Percentiles rank a stretch among this genome's conserved stretches.
Conservation (phyloP, 208 protist genomes). For the Leishmania turanica region DNA sequence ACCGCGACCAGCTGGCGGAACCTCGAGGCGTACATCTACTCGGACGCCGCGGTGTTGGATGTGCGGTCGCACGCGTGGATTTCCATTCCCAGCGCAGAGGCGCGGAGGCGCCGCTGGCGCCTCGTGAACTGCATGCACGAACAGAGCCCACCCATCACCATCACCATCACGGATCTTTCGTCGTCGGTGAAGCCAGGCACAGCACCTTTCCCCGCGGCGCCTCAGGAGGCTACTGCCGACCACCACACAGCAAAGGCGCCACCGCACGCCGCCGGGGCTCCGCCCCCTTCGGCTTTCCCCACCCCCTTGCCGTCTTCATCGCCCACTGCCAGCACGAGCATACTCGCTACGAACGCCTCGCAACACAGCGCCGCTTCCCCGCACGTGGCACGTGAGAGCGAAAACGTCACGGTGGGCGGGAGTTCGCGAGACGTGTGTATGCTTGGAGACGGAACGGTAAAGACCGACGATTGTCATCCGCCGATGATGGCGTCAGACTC, state of each 20-base stretch:
- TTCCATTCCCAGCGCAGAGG: background rate
- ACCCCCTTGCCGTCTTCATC: background rate
- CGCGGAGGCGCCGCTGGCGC: background rate
- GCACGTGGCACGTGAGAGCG: background rate
- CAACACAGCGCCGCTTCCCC: background rate
- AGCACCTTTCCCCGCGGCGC: background rate
- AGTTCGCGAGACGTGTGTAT: background rate
- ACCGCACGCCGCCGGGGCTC: background rate
- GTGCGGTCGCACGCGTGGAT: background rate
- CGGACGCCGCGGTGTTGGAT: constrained; percentile 5
- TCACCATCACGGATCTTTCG: background rate
- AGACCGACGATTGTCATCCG: background rate
- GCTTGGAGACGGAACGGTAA: no score
- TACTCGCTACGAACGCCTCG: background rate
- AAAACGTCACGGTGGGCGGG: background rate
- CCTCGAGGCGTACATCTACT: constrained; percentile 17
- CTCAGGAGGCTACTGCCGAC: background rate
- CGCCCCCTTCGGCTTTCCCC: background rate
- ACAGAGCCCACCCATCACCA: background rate
- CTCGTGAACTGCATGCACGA: constrained; percentile 13
- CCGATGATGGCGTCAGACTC: background rate
- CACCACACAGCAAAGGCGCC: background rate
- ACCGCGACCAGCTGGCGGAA: background rate
- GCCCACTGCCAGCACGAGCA: background rate
- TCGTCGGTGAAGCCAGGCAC: background rate